Base-by-base conservation (phyloP, 441 rosid genomes). In the Erodium trifolium region DNA sequence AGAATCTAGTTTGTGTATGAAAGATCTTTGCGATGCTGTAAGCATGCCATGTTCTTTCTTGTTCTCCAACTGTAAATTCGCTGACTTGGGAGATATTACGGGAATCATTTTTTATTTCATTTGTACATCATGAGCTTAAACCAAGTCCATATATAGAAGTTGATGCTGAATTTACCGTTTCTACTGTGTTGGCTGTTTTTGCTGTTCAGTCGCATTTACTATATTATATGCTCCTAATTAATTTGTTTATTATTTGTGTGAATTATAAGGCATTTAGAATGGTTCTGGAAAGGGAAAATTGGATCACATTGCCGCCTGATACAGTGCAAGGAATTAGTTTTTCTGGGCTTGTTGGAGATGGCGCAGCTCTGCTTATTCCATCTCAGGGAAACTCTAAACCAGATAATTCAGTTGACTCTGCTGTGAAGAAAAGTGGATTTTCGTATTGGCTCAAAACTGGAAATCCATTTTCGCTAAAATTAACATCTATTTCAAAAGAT, bases 271-370 rank as follows among this genome's bases (percentile, higher is more conserved):
- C 99, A 57, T 86, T 95, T 77, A 89, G 88, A 82, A 90, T 95
- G 99, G 98, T 95, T 73, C 74, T 95, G 82, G 99, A 95, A 83
- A 90, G 82, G 89, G 99, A 95, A 80, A 86, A 73, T 77, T 95
- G 99, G 98, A 77, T 78, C 77, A 89, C 77, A 68, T 70, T 95
- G 82, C 91, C 96, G 19, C 85, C 89, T 13, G 96, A 92, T 76
- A 84, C 87, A 13, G 82, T 83, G 29, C 88, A 85, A 78, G 80
- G 77, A 72, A 82, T 92, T 68, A 85, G 88, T 85, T 92, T 95
- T 83, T 82, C 97, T 71, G 99, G 98, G 80, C 88, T 94, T 75
- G 79, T 88, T 71, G 98, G 99, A 66, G 93, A 94, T 86, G 97
- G 98, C 71, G 99, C 98, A 74, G 85, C 96, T 76, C 71, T 88